Evolutionary conservation across 176 grass and related monocot genomes (phyloP).

Genomic region (Pontederia paniculata): DNA sequence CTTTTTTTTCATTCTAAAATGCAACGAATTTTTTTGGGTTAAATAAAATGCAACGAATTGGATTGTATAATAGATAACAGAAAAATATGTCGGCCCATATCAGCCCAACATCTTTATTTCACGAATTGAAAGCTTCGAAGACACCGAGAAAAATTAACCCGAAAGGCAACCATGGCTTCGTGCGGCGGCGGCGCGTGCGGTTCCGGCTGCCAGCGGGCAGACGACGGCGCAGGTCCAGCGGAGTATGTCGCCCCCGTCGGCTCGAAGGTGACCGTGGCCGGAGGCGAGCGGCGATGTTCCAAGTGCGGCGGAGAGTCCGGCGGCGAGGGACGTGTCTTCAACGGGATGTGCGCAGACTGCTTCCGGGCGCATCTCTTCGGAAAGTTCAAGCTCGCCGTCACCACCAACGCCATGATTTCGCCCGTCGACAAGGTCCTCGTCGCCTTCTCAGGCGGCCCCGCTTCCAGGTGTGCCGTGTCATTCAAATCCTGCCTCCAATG

Average conservation of each 20-base stretch:
- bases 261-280: background rate
- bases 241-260: background rate
- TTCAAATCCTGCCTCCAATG: background rate
- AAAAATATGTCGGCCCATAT: too few relatives aligned
- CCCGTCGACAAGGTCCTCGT: slow-evolving; percentile 78
- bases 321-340: slow-evolving; percentile 30
- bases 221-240: background rate
- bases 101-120: too few relatives aligned
- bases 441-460: slow-evolving; percentile 82
- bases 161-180: slow-evolving; percentile 9
- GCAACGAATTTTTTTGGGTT: too few relatives aligned
- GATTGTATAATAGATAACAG: too few relatives aligned
- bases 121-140: background rate
- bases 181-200: slow-evolving; percentile 17
- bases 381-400: slow-evolving; percentile 88
- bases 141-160: background rate
- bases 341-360: slow-evolving; percentile 45
- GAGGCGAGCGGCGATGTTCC: slow-evolving; percentile 31
- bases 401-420: slow-evolving; percentile 74
- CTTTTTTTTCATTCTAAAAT: too few relatives aligned
- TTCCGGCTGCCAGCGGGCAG: slow-evolving; percentile 2
- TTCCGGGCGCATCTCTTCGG: slow-evolving; percentile 53
- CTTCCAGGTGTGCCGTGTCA: slow-evolving; percentile 42
- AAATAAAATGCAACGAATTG: too few relatives aligned
- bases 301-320: slow-evolving; percentile 29